Conservation (phyloP, 1,284 basidiomycete genomes). For the Ustilago cynodontis region DNA sequence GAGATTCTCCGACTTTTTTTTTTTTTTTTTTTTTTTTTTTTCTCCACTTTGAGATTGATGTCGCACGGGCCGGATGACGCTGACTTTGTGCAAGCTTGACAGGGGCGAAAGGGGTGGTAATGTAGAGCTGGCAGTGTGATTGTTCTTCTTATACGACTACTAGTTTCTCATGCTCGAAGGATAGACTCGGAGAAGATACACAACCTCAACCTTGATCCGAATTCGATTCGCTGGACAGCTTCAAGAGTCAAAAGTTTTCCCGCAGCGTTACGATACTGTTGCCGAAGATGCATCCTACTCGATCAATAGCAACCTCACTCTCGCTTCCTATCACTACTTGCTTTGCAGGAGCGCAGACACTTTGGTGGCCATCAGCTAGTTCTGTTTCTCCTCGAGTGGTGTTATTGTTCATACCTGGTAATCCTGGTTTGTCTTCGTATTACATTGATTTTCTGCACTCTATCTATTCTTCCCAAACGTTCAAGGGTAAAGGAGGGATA, state of each 20-base stretch:
- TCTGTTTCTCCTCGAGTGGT: conserved; percentile 31
- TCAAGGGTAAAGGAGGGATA: conserved; percentile 10
- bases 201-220: neutral
- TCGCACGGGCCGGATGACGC: conserved; percentile 13
- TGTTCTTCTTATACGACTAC: too few relatives aligned
- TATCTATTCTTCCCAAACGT: conserved; percentile 20
- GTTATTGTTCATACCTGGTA: conserved; percentile 61
- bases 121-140: too few relatives aligned
- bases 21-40: too few relatives aligned
- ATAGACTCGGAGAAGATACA: neutral
- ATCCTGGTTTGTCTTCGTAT: conserved; percentile 57
- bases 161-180: too few relatives aligned
- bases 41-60: neutral
- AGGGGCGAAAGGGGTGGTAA: too few relatives aligned
- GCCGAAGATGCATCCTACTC: conserved; percentile 12
- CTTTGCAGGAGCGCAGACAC: conserved; percentile 47
- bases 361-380: conserved; percentile 45
- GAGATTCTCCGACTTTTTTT: too few relatives aligned
- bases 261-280: too few relatives aligned
- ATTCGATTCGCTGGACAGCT: too few relatives aligned
- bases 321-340: conserved; percentile 40
- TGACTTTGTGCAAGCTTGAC: neutral
- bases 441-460: conserved; percentile 55
- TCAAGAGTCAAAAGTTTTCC: too few relatives aligned
- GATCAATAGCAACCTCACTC: conserved; percentile 29